Percentiles rank a stretch among this genome's conserved stretches.
Conservation (phyloP, 176 grass and related monocot species). For the Hordeum vulgare region MorexV3_pseudomolecules_assembly NC_058523.1:554469255-554469754, state of each 20-base stretch:
- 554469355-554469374: neutral
- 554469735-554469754: too few species aligned
- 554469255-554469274: too few species aligned
- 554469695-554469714: too few species aligned
- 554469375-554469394: neutral
- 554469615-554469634: neutral
- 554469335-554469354: neutral
- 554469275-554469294: too few species aligned
- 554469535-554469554: neutral
- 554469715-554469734: too few species aligned
- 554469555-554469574: constrained; percentile 12
- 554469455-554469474: neutral
- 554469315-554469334: neutral
- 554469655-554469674: too few species aligned
- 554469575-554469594: neutral
- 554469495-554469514: neutral
- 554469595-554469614: neutral
- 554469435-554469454: neutral
- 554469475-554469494: neutral
- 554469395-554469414: neutral
- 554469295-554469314: too few species aligned
- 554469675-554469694: too few species aligned
- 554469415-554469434: neutral
- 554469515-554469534: neutral
- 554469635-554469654: too few species aligned